Base-by-base conservation (phyloP, 78 protist species). In the Pelomyxa schiedti region DNA sequence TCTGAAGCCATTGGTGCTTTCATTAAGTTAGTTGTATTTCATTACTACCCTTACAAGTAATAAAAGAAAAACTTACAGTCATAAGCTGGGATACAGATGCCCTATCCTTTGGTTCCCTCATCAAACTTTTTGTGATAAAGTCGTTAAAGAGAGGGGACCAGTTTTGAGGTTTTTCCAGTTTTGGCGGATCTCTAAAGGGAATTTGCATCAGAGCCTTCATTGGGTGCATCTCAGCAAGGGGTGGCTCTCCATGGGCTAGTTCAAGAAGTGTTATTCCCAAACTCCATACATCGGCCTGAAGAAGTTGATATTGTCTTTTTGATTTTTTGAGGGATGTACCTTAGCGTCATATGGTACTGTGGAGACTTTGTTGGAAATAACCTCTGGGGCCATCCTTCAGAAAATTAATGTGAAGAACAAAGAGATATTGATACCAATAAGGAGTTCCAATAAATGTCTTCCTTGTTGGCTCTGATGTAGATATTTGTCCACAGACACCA, bases 191-290 rank as follows among this genome's bases (percentile, higher is more conserved):
- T 42, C 79, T 86, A 42, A 88, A 72, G 26, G 98, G 96, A 43
- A 95, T 97, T 53, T 91, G 73, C 68, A 95, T 93, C 43, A 94
- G 75, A 28, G 87, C 98, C 30, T 89, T 72, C 95, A 94, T 87
- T 65, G 97, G 97, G 43, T 89, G 93, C 52, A 89, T 28, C 22
- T 94, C 88, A 1, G 95, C 79, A 67, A 83, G 72, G 0, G 99
- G 99, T 28, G 99, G 98, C n/a, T 66, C 75, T 5, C 98, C 98
- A 36, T 78, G 83, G n/a, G 97, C 98, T 76, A 96, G 72, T 47
- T 96, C 99, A 36, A 96, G 82, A 5, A 95, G 95, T 2, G 99
- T 96, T 82, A 96, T 97, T 39, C 99, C 99, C 79, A 97, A 86
- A 39, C 93, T 82, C 99, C 99, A 98, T 30, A 98, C 90, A 83